phyloP scores from a whole-genome alignment of 768 basidiomycete species.

The Pholiota microspora region DNA sequence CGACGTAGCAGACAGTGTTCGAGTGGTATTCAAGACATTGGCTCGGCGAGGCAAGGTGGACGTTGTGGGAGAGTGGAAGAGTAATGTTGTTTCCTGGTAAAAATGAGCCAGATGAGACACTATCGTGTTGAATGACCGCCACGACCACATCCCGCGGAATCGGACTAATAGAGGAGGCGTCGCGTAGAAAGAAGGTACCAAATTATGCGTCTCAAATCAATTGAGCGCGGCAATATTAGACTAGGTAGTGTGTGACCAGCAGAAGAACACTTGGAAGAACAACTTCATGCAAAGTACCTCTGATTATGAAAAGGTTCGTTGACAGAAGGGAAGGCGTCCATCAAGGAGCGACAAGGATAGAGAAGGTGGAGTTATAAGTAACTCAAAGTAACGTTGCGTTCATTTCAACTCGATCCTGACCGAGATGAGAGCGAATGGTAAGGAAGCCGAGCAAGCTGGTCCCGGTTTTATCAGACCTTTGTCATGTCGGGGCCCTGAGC shows the following conservation, averaged over 20 bases:
- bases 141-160: not conserved
- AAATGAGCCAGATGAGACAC: slow-evolving; percentile 8
- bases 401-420: slow-evolving; percentile 22
- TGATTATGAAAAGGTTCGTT: slow-evolving; percentile 12
- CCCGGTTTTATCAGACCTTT: slow-evolving; percentile 9
- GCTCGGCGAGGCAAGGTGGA: slow-evolving; percentile 10
- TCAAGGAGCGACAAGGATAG: slow-evolving; percentile 17
- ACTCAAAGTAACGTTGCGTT: slow-evolving; percentile 19
- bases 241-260: not conserved
- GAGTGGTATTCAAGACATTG: slow-evolving; percentile 4
- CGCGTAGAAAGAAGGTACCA: not conserved
- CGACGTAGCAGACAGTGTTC: not conserved
- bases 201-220: slow-evolving; percentile 11
- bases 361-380: slow-evolving; percentile 16
- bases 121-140: not conserved
- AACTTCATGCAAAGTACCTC: slow-evolving; percentile 11
- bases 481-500: slow-evolving; percentile 15
- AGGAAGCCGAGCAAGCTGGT: slow-evolving; percentile 17
- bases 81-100: not conserved
- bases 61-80: not conserved
- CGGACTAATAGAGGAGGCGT: not conserved
- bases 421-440: slow-evolving; percentile 18
- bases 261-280: not conserved
- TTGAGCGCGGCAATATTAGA: slow-evolving; percentile 5
- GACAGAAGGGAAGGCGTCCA: slow-evolving; percentile 17